Percentiles rank a stretch among this genome's conserved stretches.
These are phyloP conservation scores for Calonectria hawksworthii DNA, from an alignment of 2,329 filamentous ascomycete genomes.

Conservation along the genomic window DNA sequence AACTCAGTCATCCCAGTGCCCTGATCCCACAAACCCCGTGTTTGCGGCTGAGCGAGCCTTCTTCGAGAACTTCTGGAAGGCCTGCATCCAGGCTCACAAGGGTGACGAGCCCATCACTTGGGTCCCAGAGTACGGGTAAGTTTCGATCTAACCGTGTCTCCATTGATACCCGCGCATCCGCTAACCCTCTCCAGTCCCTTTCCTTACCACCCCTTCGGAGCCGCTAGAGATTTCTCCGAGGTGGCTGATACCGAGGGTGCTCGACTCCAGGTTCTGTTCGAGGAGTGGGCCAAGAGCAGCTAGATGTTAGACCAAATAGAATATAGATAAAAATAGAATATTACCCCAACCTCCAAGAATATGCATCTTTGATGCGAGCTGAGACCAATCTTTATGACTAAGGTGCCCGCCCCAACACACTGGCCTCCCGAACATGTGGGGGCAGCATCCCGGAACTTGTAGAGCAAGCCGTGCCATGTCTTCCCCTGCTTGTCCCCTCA, in stretches of 20 bases:
- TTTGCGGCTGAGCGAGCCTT: constrained; percentile 48
- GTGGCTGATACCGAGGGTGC: constrained; percentile 44
- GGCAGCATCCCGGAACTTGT: background rate
- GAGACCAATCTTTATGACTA: background rate
- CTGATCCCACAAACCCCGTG: constrained; percentile 48
- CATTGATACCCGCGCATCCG: background rate
- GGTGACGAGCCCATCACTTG: constrained; percentile 17
- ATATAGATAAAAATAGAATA: constrained; percentile 6
- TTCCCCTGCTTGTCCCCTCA: background rate
- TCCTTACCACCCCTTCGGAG: constrained; percentile 43
- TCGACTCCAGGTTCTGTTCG: constrained; percentile 41
- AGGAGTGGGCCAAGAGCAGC: constrained; percentile 25
- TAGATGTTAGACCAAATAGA: constrained; percentile 6
- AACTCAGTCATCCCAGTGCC: constrained; percentile 53
- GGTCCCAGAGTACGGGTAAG: constrained; percentile 34
- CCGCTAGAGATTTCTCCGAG: constrained; percentile 35
- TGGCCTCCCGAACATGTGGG: background rate
- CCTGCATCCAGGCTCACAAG: constrained; percentile 17
- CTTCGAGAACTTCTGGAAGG: constrained; percentile 49
- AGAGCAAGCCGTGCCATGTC: background rate
- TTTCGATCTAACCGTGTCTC: background rate
- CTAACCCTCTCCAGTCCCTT: constrained; percentile 35
- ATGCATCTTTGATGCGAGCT: background rate
- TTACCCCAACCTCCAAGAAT: background rate
- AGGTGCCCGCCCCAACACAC: background rate